phyloP scores from a whole-genome alignment of 2,329 filamentous ascomycete species.

The Aspergillus spinulosporus region DNA sequence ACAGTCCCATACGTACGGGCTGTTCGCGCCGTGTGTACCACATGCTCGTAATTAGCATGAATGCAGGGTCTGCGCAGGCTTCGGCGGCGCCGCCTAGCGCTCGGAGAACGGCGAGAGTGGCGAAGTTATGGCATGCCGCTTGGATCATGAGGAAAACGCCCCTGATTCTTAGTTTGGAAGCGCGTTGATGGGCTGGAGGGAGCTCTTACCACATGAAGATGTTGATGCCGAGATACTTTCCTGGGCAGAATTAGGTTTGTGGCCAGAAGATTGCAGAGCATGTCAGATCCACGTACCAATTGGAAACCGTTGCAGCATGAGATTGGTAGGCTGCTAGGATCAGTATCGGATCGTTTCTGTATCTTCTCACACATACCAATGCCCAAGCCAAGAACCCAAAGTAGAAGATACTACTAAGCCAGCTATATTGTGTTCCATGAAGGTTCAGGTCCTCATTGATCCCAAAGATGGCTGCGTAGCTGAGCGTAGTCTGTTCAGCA shows the following conservation, averaged over 20 bases:
- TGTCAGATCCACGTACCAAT: constrained; percentile 38
- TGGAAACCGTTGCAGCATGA: constrained; percentile 54
- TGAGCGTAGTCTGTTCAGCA: constrained; percentile 53
- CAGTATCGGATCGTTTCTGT: background rate
- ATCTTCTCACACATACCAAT: constrained; percentile 29
- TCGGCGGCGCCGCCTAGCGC: constrained; percentile 60
- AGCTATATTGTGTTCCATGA: constrained; percentile 59
- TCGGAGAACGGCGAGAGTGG: constrained; percentile 56
- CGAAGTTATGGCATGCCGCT: constrained; percentile 57
- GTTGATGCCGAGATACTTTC: constrained; percentile 57
- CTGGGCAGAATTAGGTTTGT: constrained; percentile 22
- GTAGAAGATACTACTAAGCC: constrained; percentile 58
- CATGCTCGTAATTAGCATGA: constrained; percentile 66
- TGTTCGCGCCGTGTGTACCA: constrained; percentile 66
- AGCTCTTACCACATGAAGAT: constrained; percentile 56
- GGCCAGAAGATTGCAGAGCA: too few relatives aligned
- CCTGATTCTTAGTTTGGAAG: constrained; percentile 25
- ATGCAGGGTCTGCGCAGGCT: constrained; percentile 59
- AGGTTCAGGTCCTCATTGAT: constrained; percentile 60
- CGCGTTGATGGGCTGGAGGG: background rate
- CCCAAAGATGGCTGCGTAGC: constrained; percentile 66
- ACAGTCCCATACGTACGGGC: constrained; percentile 59
- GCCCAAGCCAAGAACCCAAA: constrained; percentile 58
- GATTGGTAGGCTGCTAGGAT: constrained; percentile 48
- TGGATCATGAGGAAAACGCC: constrained; percentile 54